phyloP scores from a whole-genome alignment of 495 filamentous ascomycete species.

The Glutinoglossum americanum region DNA sequence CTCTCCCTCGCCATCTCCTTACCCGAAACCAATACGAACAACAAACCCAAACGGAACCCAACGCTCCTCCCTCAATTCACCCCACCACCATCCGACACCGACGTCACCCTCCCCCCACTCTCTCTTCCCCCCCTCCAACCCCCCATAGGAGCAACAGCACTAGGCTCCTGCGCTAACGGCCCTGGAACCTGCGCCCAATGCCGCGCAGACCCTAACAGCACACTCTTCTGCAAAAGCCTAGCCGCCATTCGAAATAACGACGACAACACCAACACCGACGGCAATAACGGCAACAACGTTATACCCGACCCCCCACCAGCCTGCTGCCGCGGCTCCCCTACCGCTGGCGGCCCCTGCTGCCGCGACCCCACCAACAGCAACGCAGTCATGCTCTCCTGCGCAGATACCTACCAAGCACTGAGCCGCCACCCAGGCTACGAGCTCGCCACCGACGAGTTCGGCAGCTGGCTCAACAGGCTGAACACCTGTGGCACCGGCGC shows the following conservation, averaged over 20 bases:
- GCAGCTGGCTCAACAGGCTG: constrained; percentile 39
- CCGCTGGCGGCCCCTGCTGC: constrained; percentile 3
- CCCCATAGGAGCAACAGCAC: background rate
- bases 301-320: constrained; percentile 29
- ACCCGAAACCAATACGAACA: constrained; percentile 8
- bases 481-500: background rate
- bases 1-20: background rate
- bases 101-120: constrained; percentile 21
- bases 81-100: constrained; percentile 46
- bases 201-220: constrained; percentile 51
- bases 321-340: constrained; percentile 13
- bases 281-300: no score
- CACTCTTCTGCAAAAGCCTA: constrained; percentile 68
- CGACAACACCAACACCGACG: constrained; percentile 26
- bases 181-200: constrained; percentile 71
- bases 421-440: constrained; percentile 63
- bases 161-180: constrained; percentile 38
- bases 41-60: constrained; percentile 5
- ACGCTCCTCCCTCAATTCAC: constrained; percentile 36
- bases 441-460: constrained; percentile 51
- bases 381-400: constrained; percentile 30
- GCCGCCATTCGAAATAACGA: constrained; percentile 30
- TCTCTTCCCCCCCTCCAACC: background rate
- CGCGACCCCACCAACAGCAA: constrained; percentile 1
- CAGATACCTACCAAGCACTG: constrained; percentile 65